Percentiles rank a stretch among this genome's conserved stretches.
phyloP scores from a whole-genome alignment of 768 basidiomycete genomes.

The Suillus paluster region DNA sequence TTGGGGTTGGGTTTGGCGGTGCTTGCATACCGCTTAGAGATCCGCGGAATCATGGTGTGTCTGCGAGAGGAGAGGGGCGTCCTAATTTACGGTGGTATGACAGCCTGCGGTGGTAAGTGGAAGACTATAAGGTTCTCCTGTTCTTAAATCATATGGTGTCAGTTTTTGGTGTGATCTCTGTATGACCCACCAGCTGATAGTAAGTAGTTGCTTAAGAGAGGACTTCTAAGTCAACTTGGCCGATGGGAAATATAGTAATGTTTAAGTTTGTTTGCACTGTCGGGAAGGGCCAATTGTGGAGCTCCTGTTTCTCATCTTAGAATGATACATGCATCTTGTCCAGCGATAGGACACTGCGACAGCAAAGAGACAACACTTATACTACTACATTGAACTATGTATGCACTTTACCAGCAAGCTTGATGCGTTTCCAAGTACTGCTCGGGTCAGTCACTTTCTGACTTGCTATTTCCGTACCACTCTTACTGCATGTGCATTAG shows the following conservation, averaged over 20 bases:
- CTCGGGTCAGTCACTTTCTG: too few relatives aligned
- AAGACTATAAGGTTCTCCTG: neutral
- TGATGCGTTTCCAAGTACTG: too few relatives aligned
- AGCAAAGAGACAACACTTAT: too few relatives aligned
- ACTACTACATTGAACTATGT: too few relatives aligned
- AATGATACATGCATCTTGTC: too few relatives aligned
- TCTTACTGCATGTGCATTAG: too few relatives aligned
- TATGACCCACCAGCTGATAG: neutral
- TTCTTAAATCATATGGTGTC: neutral
- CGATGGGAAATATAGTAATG: neutral
- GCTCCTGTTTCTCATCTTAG: too few relatives aligned
- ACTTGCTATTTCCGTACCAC: too few relatives aligned
- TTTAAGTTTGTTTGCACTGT: neutral
- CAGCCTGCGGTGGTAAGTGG: neutral
- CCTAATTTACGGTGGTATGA: neutral
- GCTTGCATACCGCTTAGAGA: slow-evolving; percentile 8
- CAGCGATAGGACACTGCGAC: too few relatives aligned
- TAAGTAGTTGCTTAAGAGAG: neutral
- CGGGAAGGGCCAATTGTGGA: too few relatives aligned
- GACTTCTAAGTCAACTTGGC: neutral
- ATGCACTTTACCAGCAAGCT: too few relatives aligned
- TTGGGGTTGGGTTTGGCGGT: slow-evolving; percentile 4
- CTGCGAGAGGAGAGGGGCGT: neutral
- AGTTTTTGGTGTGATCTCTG: neutral
- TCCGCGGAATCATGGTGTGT: slow-evolving; percentile 10